phyloP scores from a whole-genome alignment of 83 land plant species.

The Diphasiastrum complanatum region DNA sequence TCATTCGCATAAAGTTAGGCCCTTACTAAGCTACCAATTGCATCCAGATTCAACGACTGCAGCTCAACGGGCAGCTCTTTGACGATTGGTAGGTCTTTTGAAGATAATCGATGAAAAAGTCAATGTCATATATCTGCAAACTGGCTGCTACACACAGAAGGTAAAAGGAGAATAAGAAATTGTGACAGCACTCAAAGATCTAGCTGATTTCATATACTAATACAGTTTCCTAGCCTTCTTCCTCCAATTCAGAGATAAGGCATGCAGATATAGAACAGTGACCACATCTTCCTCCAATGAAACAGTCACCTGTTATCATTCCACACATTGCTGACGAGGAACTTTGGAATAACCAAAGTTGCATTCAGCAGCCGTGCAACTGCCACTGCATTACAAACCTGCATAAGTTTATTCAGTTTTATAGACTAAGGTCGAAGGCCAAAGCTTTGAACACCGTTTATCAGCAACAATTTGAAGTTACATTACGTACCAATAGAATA shows the following conservation, averaged over 20 bases:
- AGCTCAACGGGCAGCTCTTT: conserved; percentile 48
- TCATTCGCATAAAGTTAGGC: not conserved
- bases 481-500: too few species aligned
- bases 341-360: conserved; percentile 26
- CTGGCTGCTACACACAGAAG: conserved; percentile 42
- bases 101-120: conserved; percentile 52
- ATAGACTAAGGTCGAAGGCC: not conserved
- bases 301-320: conserved; percentile 27
- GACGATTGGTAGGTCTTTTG: conserved; percentile 67
- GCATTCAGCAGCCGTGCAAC: conserved; percentile 33
- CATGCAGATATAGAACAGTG: not conserved
- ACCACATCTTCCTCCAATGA: conserved; percentile 20
- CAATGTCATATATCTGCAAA: conserved; percentile 72
- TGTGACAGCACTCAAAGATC: not conserved
- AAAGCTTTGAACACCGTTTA: not conserved
- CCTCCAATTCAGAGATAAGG: not conserved
- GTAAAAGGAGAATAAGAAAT: not conserved
- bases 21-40: conserved; percentile 33
- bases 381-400: conserved; percentile 36
- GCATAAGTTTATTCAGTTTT: not conserved
- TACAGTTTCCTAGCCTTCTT: not conserved
- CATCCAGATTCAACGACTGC: conserved; percentile 17
- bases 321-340: conserved; percentile 22
- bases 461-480: not conserved
- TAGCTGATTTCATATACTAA: not conserved